These are phyloP conservation scores for Nemania sp. DNA, from an alignment of 2,329 filamentous ascomycete genomes.

Conservation along the genomic window DNA sequence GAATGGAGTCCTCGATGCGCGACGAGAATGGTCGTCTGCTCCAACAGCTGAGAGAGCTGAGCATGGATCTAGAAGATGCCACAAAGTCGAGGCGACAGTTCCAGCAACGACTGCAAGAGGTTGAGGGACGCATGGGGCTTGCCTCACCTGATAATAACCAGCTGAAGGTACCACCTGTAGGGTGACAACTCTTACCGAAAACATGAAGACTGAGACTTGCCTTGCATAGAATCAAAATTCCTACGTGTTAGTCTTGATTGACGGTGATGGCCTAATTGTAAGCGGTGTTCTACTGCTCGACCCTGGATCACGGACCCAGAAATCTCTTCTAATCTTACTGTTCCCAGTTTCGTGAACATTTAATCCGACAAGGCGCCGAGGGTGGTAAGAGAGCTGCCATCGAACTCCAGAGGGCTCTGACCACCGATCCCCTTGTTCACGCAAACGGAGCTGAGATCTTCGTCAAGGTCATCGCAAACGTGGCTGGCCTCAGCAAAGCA, in stretches of 20 bases:
- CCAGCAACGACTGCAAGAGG: conserved; percentile 51
- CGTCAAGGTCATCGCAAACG: conserved; percentile 60
- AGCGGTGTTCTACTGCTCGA: conserved; percentile 31
- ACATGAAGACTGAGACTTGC: conserved; percentile 28
- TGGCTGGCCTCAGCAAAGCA: conserved; percentile 54
- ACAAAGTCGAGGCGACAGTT: conserved; percentile 54
- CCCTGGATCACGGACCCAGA: conserved; percentile 8
- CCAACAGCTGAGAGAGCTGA: conserved; percentile 48
- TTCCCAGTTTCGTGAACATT: conserved; percentile 60
- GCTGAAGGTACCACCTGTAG: conserved; percentile 49
- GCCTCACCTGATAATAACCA: conserved; percentile 47
- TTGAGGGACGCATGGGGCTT: conserved; percentile 44
- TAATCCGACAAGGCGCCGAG: conserved; percentile 58
- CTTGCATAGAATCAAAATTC: conserved; percentile 55
- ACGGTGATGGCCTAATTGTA: conserved; percentile 67
- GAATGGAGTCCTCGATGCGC: conserved; percentile 48
- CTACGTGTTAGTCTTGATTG: conserved; percentile 65
- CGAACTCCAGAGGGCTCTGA: conserved; percentile 53
- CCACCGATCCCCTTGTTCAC: conserved; percentile 49
- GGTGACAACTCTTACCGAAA: conserved; percentile 10
- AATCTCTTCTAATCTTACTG: conserved; percentile 15
- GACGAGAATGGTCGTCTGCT: conserved; percentile 51
- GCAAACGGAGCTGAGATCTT: conserved; percentile 57
- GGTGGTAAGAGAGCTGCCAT: conserved; percentile 59
- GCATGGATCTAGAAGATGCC: conserved; percentile 58